Base-by-base conservation (phyloP, 495 filamentous ascomycete species). In the Penicillium waksmanii region DNA sequence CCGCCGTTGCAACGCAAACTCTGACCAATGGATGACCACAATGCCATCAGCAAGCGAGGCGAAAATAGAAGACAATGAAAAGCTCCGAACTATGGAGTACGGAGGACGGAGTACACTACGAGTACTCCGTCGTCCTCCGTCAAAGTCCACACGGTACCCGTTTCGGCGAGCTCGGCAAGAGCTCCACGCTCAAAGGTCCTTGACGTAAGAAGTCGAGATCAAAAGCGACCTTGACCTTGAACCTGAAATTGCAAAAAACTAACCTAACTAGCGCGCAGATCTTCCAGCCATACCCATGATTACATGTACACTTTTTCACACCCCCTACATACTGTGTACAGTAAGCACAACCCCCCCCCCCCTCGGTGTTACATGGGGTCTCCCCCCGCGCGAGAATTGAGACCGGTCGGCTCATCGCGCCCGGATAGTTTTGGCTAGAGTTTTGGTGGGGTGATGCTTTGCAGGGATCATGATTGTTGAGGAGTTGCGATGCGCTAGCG, bases 251-350 rank as follows among this genome's bases (percentile, higher is more conserved):
- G 27, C 27, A 31, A 31, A 31, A 31, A 38, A 38, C 0, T 4
- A n/a, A 38, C 36, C 15, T 10, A 33, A 35, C 31, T 53, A 53
- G 50, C 50, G 50, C 50, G 50, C n/a, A 35, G 50, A 53, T 53
- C 50, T 21, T 15, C 50, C 31, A 11, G 8, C 5, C 10, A 18
- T 33, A 36, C 31, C 25, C 50, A 36, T 21, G 17, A 33, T 38
- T 38, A 38, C 36, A 38, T n/a, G n/a, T 13, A 31, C 27, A 31
- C 8, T 7, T 9, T 6, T 31, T 31, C 27, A 31, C 27, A 31
- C 27, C 27, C 23, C 23, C 23, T 23, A 23, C 23, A 25, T 25
- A 2, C 25, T 5, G 2, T 2, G 2, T 25, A 25, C 25, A 25
- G 25, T 2, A 25, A 25, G 25, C 5, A 25, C 25, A 25, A 2